Evolutionary conservation across 1,284 basidiomycete species (phyloP).

Genomic region (Rhizopogon parksii): DNA sequence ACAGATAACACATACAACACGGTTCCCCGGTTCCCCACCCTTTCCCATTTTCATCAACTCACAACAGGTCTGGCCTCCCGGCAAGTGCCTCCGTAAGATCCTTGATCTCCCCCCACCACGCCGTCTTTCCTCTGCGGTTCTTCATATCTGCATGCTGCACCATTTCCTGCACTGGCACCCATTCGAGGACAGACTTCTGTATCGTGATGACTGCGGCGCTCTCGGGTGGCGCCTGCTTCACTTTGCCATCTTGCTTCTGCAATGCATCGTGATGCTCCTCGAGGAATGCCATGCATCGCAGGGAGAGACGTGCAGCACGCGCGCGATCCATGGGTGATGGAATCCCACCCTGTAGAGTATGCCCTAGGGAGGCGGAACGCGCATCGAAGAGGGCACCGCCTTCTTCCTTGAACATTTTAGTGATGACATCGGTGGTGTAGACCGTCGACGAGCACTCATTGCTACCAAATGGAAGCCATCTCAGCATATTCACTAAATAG

Average conservation of each 20-base stretch:
- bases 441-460: slow-evolving; percentile 84
- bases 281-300: slow-evolving; percentile 92
- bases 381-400: slow-evolving; percentile 90
- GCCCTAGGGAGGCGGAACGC: slow-evolving; percentile 88
- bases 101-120: slow-evolving; percentile 78
- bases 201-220: slow-evolving; percentile 93
- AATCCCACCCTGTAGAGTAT: slow-evolving; percentile 92
- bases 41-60: neutral
- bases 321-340: slow-evolving; percentile 93
- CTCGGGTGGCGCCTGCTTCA: slow-evolving; percentile 49
- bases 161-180: slow-evolving; percentile 84
- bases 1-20: neutral
- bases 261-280: slow-evolving; percentile 69
- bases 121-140: slow-evolving; percentile 73
- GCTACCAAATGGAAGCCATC: slow-evolving; percentile 34
- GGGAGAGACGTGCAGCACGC: slow-evolving; percentile 82
- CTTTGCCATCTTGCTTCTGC: slow-evolving; percentile 38
- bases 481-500: neutral
- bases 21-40: neutral
- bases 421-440: slow-evolving; percentile 90
- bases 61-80: slow-evolving; percentile 50
- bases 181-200: slow-evolving; percentile 71
- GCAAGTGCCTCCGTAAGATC: slow-evolving; percentile 68
- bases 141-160: slow-evolving; percentile 84
- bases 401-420: slow-evolving; percentile 92